Conservation (phyloP, 129 eudicot genomes). For the carrot (Daucus carota) region DH1_v3.0 NC_030383.2:46451501-46452000, state of each 20-base stretch:
- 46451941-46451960: not conserved
- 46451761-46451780: not conserved
- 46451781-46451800: conserved; percentile 10
- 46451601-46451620: not conserved
- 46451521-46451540: conserved; percentile 39
- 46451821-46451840: not conserved
- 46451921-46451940: not conserved
- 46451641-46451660: conserved; percentile 52
- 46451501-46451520: conserved; percentile 20
- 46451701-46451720: conserved; percentile 25
- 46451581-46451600: not conserved
- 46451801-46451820: conserved; percentile 2
- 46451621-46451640: conserved; percentile 23
- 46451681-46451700: conserved; percentile 32
- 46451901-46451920: not conserved
- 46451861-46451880: not conserved
- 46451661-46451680: conserved; percentile 27
- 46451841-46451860: not conserved
- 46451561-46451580: not conserved
- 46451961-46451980: too few relatives aligned
- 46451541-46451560: conserved; percentile 4
- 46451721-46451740: conserved; percentile 15
- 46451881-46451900: not conserved
- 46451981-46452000: too few relatives aligned
- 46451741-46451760: not conserved